Evolutionary conservation across 2,329 filamentous ascomycete species (phyloP).

Genomic region (Fusarium phyllophilum): DNA sequence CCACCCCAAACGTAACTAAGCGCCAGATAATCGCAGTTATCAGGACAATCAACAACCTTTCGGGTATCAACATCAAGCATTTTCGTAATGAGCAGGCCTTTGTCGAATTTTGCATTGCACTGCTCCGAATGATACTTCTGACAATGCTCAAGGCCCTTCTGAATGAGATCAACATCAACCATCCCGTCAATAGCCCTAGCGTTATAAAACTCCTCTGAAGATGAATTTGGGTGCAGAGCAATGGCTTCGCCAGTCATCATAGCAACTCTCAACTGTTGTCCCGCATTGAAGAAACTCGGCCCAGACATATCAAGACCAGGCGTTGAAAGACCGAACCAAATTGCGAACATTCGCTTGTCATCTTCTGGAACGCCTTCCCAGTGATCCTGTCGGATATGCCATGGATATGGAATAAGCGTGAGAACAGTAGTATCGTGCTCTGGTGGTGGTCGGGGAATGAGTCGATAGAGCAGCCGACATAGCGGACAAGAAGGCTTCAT

Average conservation of each 20-base stretch:
- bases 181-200: not conserved
- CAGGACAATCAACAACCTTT: not conserved
- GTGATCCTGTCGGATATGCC: not conserved
- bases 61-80: not conserved
- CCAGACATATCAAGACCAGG: not conserved
- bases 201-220: not conserved
- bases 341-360: not conserved
- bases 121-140: not conserved
- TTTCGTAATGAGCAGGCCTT: not conserved
- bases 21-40: not conserved
- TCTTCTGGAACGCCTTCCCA: not conserved
- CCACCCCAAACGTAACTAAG: not conserved
- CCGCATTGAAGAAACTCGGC: not conserved
- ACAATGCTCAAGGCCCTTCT: not conserved
- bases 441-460: not conserved
- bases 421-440: not conserved
- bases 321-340: not conserved
- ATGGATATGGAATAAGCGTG: not conserved
- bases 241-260: not conserved
- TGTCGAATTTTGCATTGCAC: not conserved
- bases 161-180: not conserved
- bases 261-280: not conserved
- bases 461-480: not conserved
- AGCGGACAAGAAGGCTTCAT: not conserved
- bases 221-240: not conserved